Evolutionary conservation across 352 stramenopile species (phyloP), one percentile per base, ranked within the genome.

Genomic region (Thraustotheca clavata): DNA sequence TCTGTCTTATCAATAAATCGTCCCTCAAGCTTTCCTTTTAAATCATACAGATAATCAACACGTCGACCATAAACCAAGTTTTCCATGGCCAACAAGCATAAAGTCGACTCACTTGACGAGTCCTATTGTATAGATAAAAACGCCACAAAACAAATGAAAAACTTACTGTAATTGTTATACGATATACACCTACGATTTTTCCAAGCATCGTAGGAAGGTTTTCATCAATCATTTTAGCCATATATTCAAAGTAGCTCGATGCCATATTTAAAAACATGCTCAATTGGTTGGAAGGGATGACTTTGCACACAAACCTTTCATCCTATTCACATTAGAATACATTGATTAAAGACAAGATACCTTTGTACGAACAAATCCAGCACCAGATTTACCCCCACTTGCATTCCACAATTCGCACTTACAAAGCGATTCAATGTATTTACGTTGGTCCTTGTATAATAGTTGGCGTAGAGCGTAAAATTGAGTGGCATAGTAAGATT

Each of bases 221-320:
- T 61, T 92, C 79, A 50, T 94, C 81, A 33, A 94, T 90, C 6
- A 82, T 89, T 60, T 90, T 92, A 1, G 83, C 86, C 80, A 95
- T 89, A 71, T 95, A 93, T 54, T 78, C 76, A 59, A 95, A 95
- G 62, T 95, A 95, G 57, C 91, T 85, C 69, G 89, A 90, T 46
- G 83, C 83, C 82, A 93, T 91, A 47, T 83, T 92, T 61, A 95
- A 63, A 55, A 95, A 95, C 86, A 95, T 93, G 48, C 92, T 82
- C 16, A 95, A 62, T 48, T 95, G 83, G 29, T 91, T 93, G 52
- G 89, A 76, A 0, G 86, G 83, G 47, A 95, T 92, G 1, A 80
- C 86, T 55, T 95, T 95, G 1, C 83, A 82, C 34, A 95, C 91
- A 40, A 95, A 95, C 8, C 86, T 79, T 65, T 95, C 76, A 48